Conservation (phyloP, 805 yeast genomes). For the Lachancea quebecensis region DNA sequence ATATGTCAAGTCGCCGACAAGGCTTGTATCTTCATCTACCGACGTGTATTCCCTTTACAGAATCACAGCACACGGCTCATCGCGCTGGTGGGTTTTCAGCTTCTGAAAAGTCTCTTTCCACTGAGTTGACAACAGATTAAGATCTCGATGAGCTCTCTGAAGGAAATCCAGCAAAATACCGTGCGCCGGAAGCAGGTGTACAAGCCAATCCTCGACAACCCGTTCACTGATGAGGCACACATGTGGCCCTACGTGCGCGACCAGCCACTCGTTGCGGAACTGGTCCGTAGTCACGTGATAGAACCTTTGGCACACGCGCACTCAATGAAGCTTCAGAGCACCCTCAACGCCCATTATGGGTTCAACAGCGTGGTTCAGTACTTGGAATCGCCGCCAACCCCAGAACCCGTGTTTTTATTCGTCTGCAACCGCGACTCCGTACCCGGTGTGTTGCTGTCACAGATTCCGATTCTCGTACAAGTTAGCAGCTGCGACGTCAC, state of each 20-base stretch:
- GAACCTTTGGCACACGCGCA: slow-evolving; percentile 17
- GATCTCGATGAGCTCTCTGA: slow-evolving; percentile 33
- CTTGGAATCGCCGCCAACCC: slow-evolving; percentile 31
- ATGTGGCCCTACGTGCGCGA: slow-evolving; percentile 36
- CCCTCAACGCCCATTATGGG: slow-evolving; percentile 35
- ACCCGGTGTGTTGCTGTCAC: slow-evolving; percentile 46
- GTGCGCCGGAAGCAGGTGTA: slow-evolving; percentile 46
- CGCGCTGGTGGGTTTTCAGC: neutral
- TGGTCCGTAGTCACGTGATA: slow-evolving; percentile 35
- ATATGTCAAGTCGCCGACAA: too few relatives aligned
- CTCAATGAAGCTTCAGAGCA: slow-evolving; percentile 13
- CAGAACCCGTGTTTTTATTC: slow-evolving; percentile 33
- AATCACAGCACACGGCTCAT: neutral
- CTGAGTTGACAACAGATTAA: neutral
- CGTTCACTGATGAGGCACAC: slow-evolving; percentile 46
- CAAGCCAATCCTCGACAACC: slow-evolving; percentile 59
- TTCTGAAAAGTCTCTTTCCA: neutral
- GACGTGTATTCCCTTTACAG: too few relatives aligned
- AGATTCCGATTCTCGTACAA: slow-evolving; percentile 50
- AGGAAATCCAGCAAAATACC: slow-evolving; percentile 38
- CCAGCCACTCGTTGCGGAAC: slow-evolving; percentile 32
- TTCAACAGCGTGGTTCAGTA: slow-evolving; percentile 49
- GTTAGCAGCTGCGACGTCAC: slow-evolving; percentile 38
- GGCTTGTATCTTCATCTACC: too few relatives aligned
- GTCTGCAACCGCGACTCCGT: slow-evolving; percentile 53